Conservation (phyloP, 352 stramenopile species). For the Saprolegnia diclina region DNA sequence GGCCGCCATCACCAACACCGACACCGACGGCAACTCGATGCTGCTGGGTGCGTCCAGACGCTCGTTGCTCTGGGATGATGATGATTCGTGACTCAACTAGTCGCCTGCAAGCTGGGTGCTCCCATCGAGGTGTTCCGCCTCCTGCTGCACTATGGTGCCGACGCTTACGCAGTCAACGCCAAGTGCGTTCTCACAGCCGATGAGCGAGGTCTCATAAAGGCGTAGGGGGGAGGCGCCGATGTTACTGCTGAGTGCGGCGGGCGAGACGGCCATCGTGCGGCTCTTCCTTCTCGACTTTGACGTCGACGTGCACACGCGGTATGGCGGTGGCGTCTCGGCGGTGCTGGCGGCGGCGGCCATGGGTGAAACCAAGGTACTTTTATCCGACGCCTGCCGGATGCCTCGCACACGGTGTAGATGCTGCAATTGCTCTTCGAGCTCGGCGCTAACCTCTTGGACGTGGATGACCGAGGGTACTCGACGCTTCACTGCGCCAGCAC, state of each 20-base stretch:
- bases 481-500: constrained; percentile 55
- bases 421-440: constrained; percentile 47
- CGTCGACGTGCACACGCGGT: constrained; percentile 43
- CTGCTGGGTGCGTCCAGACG: constrained; percentile 34
- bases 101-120: constrained; percentile 32
- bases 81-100: constrained; percentile 2
- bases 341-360: constrained; percentile 57
- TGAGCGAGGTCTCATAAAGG: neutral
- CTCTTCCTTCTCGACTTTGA: constrained; percentile 29
- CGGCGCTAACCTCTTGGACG: constrained; percentile 31
- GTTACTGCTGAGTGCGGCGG: constrained; percentile 49
- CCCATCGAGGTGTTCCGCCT: constrained; percentile 29
- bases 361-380: constrained; percentile 39
- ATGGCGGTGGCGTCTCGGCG: constrained; percentile 42
- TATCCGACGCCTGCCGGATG: neutral
- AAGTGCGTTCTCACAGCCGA: constrained; percentile 34
- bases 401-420: constrained; percentile 28
- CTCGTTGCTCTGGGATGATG: constrained; percentile 15
- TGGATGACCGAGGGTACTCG: constrained; percentile 59
- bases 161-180: constrained; percentile 46
- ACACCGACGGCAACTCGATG: constrained; percentile 49
- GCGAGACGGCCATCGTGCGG: constrained; percentile 34
- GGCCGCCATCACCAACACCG: constrained; percentile 9
- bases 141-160: constrained; percentile 37
- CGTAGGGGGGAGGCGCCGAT: constrained; percentile 46